phyloP scores from a whole-genome alignment of 1,284 basidiomycete genomes.

The Peniophora sp. region DNA sequence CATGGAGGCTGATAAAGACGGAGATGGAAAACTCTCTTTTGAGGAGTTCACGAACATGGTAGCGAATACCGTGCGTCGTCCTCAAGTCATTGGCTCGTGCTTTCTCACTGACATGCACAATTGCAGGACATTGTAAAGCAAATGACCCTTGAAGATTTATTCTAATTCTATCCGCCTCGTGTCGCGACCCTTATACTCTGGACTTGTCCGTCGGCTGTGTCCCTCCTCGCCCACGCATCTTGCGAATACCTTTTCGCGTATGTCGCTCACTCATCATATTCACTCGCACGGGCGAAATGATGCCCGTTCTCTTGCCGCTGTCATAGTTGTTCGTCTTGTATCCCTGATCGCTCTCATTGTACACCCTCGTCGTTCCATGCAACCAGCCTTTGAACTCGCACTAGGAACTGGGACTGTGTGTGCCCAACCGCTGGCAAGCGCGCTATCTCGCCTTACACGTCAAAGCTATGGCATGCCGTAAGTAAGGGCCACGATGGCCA shows the following conservation, averaged over 20 bases:
- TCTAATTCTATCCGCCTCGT: conserved; percentile 35
- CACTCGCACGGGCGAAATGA: conserved; percentile 1
- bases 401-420: too few relatives aligned
- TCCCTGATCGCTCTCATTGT: background rate
- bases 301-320: background rate
- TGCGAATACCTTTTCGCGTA: background rate
- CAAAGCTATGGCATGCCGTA: too few relatives aligned
- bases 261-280: background rate
- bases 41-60: conserved; percentile 84
- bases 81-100: conserved; percentile 12
- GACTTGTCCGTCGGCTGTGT: background rate
- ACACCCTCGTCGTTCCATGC: too few relatives aligned
- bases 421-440: too few relatives aligned
- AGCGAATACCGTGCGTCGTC: background rate
- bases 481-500: too few relatives aligned
- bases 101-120: conserved; percentile 1
- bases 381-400: too few relatives aligned
- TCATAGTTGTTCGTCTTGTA: conserved; percentile 5
- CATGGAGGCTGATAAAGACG: conserved; percentile 98
- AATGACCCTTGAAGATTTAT: conserved; percentile 95
- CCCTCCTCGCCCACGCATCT: background rate
- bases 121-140: conserved; percentile 88
- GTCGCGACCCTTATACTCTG: background rate
- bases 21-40: conserved; percentile 94
- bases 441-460: too few relatives aligned